Base-by-base conservation (phyloP, 192 early-diverging fungal species). In the Coemansia sp. region DNA sequence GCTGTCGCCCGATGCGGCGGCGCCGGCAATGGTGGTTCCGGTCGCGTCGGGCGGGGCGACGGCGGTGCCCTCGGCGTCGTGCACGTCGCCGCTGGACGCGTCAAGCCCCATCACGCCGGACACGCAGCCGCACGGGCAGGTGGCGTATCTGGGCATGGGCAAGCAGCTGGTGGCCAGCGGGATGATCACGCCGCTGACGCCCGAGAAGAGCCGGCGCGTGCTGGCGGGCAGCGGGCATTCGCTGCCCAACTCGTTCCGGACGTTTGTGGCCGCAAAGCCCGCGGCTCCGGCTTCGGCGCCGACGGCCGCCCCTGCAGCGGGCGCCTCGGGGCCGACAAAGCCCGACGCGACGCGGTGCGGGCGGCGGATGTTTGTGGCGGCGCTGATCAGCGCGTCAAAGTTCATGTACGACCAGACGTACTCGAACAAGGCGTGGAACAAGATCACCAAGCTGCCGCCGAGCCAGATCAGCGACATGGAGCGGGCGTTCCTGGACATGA, bases 301-400 rank as follows among this genome's bases (percentile, higher is more conserved):
- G 4, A 27, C 41, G 4, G 41, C 22, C 19, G 15, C 23, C 19
- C 32, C 10, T 1, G 42, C 30, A 27, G 21, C 29, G 27, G 43
- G 23, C 8, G 12, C 23, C 35, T 11, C 48, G 8, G 50, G 41
- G 42, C 50, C 47, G 47, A 21, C 26, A 50, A 67, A 70, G 67
- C 75, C 70, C 29, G 80, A 82, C 31, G 70, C 78, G 14, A 74
- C 86, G 22, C 74, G 78, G 54, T 88, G 85, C 47, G 86, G 83
- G 8, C 84, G 89, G 44, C 84, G 89, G 59, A 84, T 94, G 81
- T 93, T 92, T 75, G 68, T 92, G 22, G 83, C 87, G 21, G 80
- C 91, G 0, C 71, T 95, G 17, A 87, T 95, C 48, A 68, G 90
- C 17, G 88, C 93, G 8, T 89, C 89, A 44, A 95, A 95, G 70